Evolutionary conservation across 1,284 basidiomycete species (phyloP).

Genomic region (Bjerkandera adusta): DNA sequence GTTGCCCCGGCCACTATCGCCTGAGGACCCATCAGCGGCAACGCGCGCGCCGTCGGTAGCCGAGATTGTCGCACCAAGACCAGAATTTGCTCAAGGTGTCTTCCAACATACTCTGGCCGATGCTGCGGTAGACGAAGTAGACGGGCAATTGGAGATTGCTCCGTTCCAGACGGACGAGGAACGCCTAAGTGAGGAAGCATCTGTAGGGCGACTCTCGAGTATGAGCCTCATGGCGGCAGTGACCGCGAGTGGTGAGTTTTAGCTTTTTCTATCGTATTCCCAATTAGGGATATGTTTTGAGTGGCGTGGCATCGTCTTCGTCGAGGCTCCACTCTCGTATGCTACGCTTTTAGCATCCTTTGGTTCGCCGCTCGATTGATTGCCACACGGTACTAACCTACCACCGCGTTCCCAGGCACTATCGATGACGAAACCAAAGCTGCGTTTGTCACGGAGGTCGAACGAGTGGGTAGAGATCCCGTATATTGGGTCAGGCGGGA

Average conservation of each 20-base stretch:
- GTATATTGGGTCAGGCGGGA: constrained; percentile 87
- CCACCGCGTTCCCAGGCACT: constrained; percentile 53
- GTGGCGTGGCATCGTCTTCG: constrained; percentile 9
- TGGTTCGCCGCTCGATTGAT: neutral
- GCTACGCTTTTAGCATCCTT: neutral
- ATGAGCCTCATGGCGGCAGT: constrained; percentile 93
- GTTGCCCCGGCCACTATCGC: neutral
- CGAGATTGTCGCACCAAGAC: constrained; percentile 5
- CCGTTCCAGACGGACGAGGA: constrained; percentile 29
- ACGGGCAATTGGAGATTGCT: constrained; percentile 13
- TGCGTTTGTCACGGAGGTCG: constrained; percentile 81
- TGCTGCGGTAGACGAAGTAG: constrained; percentile 1
- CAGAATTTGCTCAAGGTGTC: neutral
- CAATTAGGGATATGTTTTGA: constrained; percentile 12
- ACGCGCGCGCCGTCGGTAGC: neutral
- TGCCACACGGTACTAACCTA: constrained; percentile 4
- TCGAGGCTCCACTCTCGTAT: neutral
- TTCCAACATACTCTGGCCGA: constrained; percentile 4
- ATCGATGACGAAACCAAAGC: constrained; percentile 58
- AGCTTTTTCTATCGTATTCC: constrained; percentile 12
- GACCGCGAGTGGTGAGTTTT: constrained; percentile 62
- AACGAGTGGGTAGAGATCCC: constrained; percentile 75
- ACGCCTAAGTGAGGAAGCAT: constrained; percentile 65
- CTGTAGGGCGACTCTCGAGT: constrained; percentile 85
- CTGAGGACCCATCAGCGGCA: neutral